phyloP scores from a whole-genome alignment of 2,329 filamentous ascomycete species.

The Talaromyces rugulosus region DNA sequence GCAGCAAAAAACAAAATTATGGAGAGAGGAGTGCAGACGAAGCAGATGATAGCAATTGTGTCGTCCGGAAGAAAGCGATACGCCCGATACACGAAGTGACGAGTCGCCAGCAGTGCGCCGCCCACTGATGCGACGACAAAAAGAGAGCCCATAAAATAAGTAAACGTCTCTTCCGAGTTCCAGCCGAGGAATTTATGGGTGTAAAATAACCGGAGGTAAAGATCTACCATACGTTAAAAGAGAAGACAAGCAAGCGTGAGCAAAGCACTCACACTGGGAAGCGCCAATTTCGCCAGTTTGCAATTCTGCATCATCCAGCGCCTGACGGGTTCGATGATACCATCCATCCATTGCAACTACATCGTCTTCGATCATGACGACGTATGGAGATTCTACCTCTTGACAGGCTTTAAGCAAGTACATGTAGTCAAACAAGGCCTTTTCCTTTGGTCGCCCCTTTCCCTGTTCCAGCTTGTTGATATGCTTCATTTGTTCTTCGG shows the following conservation, averaged over 20 bases:
- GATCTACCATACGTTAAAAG: conserved; percentile 17
- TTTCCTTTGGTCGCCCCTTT: background rate
- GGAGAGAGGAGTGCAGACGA: conserved; percentile 24
- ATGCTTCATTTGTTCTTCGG: background rate
- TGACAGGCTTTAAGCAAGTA: conserved; percentile 1
- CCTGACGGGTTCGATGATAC: background rate
- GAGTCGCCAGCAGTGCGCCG: background rate
- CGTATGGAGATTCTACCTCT: background rate
- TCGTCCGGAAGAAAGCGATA: conserved; percentile 1
- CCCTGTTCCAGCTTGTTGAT: background rate
- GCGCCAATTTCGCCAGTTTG: background rate
- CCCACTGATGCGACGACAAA: conserved; percentile 8
- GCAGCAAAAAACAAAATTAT: conserved; percentile 38
- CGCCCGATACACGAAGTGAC: background rate
- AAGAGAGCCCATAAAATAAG: conserved; percentile 32
- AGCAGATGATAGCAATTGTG: conserved; percentile 20
- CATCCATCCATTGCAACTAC: conserved; percentile 2
- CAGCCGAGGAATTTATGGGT: conserved; percentile 43
- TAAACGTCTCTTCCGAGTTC: conserved; percentile 39
- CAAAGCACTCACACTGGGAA: background rate
- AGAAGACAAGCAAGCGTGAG: background rate
- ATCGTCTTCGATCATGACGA: background rate
- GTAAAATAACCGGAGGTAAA: conserved; percentile 46
- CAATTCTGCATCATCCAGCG: background rate
- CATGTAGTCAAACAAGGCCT: conserved; percentile 1